phyloP scores from a whole-genome alignment of 371 early-diverging fungal genomes.

The Rhizopus sp. region DNA sequence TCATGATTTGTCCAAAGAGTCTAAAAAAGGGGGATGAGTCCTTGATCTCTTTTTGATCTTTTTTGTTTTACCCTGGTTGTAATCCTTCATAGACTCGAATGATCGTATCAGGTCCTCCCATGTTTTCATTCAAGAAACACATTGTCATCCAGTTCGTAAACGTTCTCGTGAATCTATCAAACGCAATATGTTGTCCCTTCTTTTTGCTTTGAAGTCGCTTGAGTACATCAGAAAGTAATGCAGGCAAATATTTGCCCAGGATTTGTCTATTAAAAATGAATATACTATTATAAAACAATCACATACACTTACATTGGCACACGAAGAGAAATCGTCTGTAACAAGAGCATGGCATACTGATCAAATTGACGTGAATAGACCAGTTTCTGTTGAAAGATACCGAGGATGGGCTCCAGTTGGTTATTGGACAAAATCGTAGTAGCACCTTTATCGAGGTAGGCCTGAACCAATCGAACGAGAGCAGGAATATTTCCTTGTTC shows the following conservation, averaged over 20 bases:
- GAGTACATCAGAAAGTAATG: slow-evolving; percentile 76
- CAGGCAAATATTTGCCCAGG: slow-evolving; percentile 70
- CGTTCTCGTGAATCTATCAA: slow-evolving; percentile 67
- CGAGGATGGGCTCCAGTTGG: slow-evolving; percentile 83
- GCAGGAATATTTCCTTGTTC: slow-evolving; percentile 94
- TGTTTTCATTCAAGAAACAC: slow-evolving; percentile 66
- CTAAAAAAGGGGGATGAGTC: too few relatives aligned
- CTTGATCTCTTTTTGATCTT: too few relatives aligned
- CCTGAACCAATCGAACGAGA: slow-evolving; percentile 82
- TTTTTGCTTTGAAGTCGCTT: slow-evolving; percentile 81
- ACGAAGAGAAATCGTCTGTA: slow-evolving; percentile 69
- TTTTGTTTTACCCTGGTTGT: slow-evolving; percentile 72
- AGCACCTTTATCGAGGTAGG: slow-evolving; percentile 79
- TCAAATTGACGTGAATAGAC: slow-evolving; percentile 85
- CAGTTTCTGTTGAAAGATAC: slow-evolving; percentile 90
- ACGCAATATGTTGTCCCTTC: slow-evolving; percentile 29
- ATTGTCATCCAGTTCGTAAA: slow-evolving; percentile 80
- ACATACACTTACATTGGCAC: slow-evolving; percentile 65
- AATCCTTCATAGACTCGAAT: slow-evolving; percentile 76
- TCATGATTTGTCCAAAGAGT: slow-evolving; percentile 73
- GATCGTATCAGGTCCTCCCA: slow-evolving; percentile 65
- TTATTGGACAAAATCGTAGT: slow-evolving; percentile 61
- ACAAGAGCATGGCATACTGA: slow-evolving; percentile 81
- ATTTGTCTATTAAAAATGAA: slow-evolving; percentile 35
- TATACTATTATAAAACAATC: not conserved